Base-by-base conservation (phyloP, 495 filamentous ascomycete genomes). In the Talaromyces adpressus region DNA sequence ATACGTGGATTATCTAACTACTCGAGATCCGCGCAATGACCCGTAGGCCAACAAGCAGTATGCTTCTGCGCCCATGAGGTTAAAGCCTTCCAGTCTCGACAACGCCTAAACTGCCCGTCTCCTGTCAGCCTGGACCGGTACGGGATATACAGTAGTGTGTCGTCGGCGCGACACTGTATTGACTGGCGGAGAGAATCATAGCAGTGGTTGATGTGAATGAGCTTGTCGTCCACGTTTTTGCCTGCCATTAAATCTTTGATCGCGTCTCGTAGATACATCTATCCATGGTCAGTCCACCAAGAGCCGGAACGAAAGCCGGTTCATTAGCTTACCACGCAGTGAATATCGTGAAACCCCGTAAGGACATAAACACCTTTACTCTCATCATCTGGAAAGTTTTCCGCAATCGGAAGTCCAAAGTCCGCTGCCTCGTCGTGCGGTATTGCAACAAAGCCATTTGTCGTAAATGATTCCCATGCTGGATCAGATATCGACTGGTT, bases 311-410 rank as follows among this genome's bases (percentile, higher is more conserved):
- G 57, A 3, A 59, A 57, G 14, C 18, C 5, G 16, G 23, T 2
- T 14, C 14, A 5, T 4, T 32, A 34, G 25, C 57, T n/a, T 59
- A 59, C 57, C 30, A 70, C 57, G 60, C 68, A 70, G 58, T 70
- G 68, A 18, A 70, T 30, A 6, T 68, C 67, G 52, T 70, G 68
- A 62, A 66, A 68, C 11, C 67, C 68, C 41, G 64, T 64, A 8
- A 68, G 36, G 12, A 66, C 18, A 51, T 70, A 70, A 14, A 68
- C 59, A 1, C 64, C 66, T 62, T 68, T 68, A 12, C 30, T 27
- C 8, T 20, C 16, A 60, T 70, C 64, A 25, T 56, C 59, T 0
- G 68, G 68, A 25, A 66, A 62, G 22, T 61, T 51, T 59, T 62
- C 52, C 7, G 63, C 57, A 18, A 2, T 45, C 7, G 66, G 68